Evolutionary conservation across 371 early-diverging fungal species (phyloP).

Genomic region (Mucor ambiguus): DNA sequence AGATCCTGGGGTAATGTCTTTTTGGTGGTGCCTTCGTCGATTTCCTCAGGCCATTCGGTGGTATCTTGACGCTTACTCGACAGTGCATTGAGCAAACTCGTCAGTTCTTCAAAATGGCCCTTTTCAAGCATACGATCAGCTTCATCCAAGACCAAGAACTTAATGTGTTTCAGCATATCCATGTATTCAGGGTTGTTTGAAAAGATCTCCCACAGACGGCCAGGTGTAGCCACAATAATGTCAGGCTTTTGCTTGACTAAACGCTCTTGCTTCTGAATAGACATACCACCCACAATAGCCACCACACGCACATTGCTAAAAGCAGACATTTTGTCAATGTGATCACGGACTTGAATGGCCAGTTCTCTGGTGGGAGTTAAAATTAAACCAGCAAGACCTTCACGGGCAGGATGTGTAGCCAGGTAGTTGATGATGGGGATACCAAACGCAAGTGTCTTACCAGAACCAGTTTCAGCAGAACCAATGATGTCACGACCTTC

Average conservation of each 20-base stretch:
- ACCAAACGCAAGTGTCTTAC: constrained; percentile 93
- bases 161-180: constrained; percentile 53
- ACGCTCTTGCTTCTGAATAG: constrained; percentile 88
- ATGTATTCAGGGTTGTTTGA: constrained; percentile 62
- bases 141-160: constrained; percentile 93
- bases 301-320: constrained; percentile 54
- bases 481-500: constrained; percentile 92
- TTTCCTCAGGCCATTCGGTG: constrained; percentile 45
- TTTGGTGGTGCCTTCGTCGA: constrained; percentile 19
- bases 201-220: constrained; percentile 94
- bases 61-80: constrained; percentile 54
- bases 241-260: constrained; percentile 71
- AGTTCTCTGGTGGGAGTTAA: constrained; percentile 93
- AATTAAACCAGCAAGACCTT: constrained; percentile 57
- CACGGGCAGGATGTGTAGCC: constrained; percentile 37
- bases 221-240: constrained; percentile 97
- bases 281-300: constrained; percentile 93
- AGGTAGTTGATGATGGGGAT: constrained; percentile 81
- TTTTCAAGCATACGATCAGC: constrained; percentile 97
- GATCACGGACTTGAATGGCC: constrained; percentile 87
- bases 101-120: constrained; percentile 87
- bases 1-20: constrained; percentile 18
- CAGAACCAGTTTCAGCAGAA: constrained; percentile 97
- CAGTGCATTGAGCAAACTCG: constrained; percentile 59
- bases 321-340: constrained; percentile 65